These are phyloP conservation scores for Starmera pachycereana DNA, from an alignment of 805 yeast species.

Conservation along the genomic window DNA sequence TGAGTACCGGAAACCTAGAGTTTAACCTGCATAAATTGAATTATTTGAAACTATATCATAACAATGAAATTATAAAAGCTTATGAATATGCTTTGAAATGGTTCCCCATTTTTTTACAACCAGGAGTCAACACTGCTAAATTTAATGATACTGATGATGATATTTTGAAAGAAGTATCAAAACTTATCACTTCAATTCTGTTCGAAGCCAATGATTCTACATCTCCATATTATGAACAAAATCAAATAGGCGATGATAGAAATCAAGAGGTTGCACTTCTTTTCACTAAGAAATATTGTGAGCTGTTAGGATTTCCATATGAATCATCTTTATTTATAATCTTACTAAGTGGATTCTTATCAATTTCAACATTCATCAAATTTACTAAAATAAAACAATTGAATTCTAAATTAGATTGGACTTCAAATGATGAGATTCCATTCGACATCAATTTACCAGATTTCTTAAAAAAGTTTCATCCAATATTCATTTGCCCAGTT, in stretches of 20 bases:
- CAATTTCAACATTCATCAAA: constrained; percentile 44
- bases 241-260: constrained; percentile 18
- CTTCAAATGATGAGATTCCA: constrained; percentile 49
- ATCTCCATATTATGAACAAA: constrained; percentile 14
- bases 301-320: constrained; percentile 35
- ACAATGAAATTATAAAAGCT: constrained; percentile 21
- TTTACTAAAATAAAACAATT: constrained; percentile 30
- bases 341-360: constrained; percentile 39
- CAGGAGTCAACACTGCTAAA: no score
- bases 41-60: constrained; percentile 23
- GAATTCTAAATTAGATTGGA: constrained; percentile 38
- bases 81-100: constrained; percentile 33
- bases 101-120: constrained; percentile 27
- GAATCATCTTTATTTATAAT: constrained; percentile 45
- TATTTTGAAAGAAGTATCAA: constrained; percentile 30
- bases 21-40: constrained; percentile 34
- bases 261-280: constrained; percentile 21
- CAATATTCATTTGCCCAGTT: constrained; percentile 64
- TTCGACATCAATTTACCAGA: constrained; percentile 49
- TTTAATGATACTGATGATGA: constrained; percentile 18
- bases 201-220: constrained; percentile 11
- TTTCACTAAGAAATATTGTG: constrained; percentile 41
- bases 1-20: constrained; percentile 22
- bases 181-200: constrained; percentile 29
- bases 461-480: constrained; percentile 40